Percentiles rank a stretch among this genome's conserved stretches.
Evolutionary conservation across 202 grass and related monocot species (phyloP).

Genomic region (Eragrostis tef): DNA sequence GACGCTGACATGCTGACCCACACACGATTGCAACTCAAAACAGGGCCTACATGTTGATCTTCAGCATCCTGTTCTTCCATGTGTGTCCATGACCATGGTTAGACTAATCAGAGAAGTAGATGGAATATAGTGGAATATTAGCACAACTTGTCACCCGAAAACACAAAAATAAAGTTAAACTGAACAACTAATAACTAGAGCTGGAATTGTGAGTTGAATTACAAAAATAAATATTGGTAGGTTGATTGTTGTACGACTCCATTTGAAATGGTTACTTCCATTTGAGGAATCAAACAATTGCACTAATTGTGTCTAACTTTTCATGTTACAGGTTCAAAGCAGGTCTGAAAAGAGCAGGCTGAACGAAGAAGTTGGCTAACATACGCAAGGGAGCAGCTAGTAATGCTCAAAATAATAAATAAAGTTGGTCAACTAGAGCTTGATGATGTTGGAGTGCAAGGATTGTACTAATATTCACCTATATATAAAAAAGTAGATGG

Average conservation of each 20-base stretch:
- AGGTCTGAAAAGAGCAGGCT: slow-evolving; percentile 19
- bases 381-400: slow-evolving; percentile 11
- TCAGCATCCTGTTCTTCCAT: not conserved
- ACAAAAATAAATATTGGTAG: not conserved
- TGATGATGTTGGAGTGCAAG: slow-evolving; percentile 16
- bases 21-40: not conserved
- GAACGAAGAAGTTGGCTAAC: slow-evolving; percentile 33
- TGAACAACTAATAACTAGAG: not conserved
- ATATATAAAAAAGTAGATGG: not conserved
- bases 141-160: not conserved
- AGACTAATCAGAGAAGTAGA: slow-evolving; percentile 5
- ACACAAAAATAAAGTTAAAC: not conserved
- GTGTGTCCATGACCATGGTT: not conserved
- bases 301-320: not conserved
- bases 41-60: not conserved
- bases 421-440: slow-evolving; percentile 39
- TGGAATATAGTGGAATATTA: not conserved
- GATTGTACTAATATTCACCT: not conserved
- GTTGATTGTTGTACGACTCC: not conserved
- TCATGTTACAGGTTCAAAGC: slow-evolving; percentile 25
- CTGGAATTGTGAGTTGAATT: not conserved
- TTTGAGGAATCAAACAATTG: not conserved
- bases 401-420: slow-evolving; percentile 35
- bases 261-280: not conserved
- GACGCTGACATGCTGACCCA: not conserved